phyloP scores from a whole-genome alignment of 2,329 filamentous ascomycete genomes.

The Aspergillus fumigatus region DNA sequence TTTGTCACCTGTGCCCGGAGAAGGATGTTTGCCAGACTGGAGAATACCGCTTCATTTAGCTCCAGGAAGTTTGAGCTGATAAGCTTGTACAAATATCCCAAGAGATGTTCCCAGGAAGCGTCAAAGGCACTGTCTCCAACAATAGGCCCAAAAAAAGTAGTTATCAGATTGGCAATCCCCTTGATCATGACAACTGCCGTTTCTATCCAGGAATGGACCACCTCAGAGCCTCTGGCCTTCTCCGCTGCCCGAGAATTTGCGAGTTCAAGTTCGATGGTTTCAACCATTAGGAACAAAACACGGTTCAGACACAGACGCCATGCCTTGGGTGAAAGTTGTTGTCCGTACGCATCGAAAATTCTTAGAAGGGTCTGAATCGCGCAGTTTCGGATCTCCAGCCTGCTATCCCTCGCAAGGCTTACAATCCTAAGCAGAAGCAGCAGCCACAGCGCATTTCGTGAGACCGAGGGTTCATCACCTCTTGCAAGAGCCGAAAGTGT shows the following conservation, averaged over 20 bases:
- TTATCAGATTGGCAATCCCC: slow-evolving; percentile 67
- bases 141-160: slow-evolving; percentile 71
- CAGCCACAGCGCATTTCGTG: slow-evolving; percentile 38
- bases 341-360: slow-evolving; percentile 88
- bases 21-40: slow-evolving; percentile 61
- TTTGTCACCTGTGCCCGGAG: slow-evolving; percentile 41
- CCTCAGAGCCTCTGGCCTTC: slow-evolving; percentile 19
- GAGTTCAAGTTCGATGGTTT: slow-evolving; percentile 59
- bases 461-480: slow-evolving; percentile 55
- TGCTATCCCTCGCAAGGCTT: slow-evolving; percentile 37
- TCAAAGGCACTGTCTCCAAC: slow-evolving; percentile 63
- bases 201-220: slow-evolving; percentile 61
- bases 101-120: slow-evolving; percentile 68
- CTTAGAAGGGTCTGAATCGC: slow-evolving; percentile 86
- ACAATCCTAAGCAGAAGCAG: slow-evolving; percentile 37
- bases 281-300: slow-evolving; percentile 73
- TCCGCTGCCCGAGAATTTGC: slow-evolving; percentile 10
- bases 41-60: slow-evolving; percentile 67
- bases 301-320: slow-evolving; percentile 80
- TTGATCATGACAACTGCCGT: slow-evolving; percentile 70
- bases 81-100: slow-evolving; percentile 63
- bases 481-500: slow-evolving; percentile 56
- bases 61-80: slow-evolving; percentile 62
- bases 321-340: slow-evolving; percentile 68
- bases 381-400: slow-evolving; percentile 46